A percentile compares a stretch with the other conserved stretches of the same genome.
phyloP scores from a whole-genome alignment of 805 yeast species.

The Schwanniomyces vanrijiae region DNA sequence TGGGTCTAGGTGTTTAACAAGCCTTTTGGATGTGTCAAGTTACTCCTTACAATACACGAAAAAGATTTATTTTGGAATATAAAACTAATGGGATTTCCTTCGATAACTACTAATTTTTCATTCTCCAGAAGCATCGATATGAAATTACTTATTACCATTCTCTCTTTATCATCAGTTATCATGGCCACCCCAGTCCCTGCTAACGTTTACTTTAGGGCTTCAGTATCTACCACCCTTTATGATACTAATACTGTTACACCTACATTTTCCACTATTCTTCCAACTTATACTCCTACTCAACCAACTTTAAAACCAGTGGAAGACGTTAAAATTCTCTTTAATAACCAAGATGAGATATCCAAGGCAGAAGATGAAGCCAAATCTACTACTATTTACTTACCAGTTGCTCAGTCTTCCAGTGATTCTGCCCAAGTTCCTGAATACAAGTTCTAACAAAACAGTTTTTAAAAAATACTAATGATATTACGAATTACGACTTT shows the following conservation, averaged over 20 bases:
- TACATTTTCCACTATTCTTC: constrained; percentile 14
- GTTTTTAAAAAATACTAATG: background rate
- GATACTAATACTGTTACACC: constrained; percentile 6
- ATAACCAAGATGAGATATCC: constrained; percentile 11
- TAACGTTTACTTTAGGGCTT: constrained; percentile 21
- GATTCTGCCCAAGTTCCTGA: background rate
- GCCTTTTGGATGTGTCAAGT: background rate
- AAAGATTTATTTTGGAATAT: background rate
- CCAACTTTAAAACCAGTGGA: constrained; percentile 7
- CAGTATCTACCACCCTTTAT: constrained; percentile 1
- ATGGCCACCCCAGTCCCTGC: constrained; percentile 32
- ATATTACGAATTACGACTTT: background rate
- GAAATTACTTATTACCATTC: constrained; percentile 1
- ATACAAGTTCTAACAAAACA: background rate
- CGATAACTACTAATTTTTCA: background rate
- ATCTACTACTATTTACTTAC: background rate
- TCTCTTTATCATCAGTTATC: background rate
- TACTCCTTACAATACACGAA: background rate
- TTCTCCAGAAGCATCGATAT: background rate
- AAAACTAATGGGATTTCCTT: background rate
- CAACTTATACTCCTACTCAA: constrained; percentile 16
- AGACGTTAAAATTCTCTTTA: constrained; percentile 16
- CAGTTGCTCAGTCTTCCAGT: background rate
- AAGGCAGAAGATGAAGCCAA: background rate
- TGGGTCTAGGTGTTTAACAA: background rate